phyloP scores from a whole-genome alignment of 768 basidiomycete species.

The Neoboletus brunneissimus region DNA sequence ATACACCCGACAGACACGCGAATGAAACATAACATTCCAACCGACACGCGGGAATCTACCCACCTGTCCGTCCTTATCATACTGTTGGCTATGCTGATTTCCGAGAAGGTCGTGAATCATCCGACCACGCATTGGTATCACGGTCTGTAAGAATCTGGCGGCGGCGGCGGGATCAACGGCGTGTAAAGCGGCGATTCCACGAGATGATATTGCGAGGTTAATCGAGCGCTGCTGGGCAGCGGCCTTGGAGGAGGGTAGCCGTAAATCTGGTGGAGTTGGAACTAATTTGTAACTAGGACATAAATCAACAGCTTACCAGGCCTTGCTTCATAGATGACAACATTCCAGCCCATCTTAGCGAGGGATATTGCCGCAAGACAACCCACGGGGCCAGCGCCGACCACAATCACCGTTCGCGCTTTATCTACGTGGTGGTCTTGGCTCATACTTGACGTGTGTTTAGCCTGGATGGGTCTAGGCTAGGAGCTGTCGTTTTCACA shows the following conservation, averaged over 20 bases:
- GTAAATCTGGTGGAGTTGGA: slow-evolving; percentile 53
- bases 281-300: slow-evolving; percentile 12
- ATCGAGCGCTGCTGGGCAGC: slow-evolving; percentile 81
- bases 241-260: slow-evolving; percentile 65
- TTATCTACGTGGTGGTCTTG: background rate
- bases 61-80: slow-evolving; percentile 88
- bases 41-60: slow-evolving; percentile 30
- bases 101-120: slow-evolving; percentile 87
- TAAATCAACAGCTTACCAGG: slow-evolving; percentile 49
- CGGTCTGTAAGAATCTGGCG: slow-evolving; percentile 66
- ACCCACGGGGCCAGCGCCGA: slow-evolving; percentile 94
- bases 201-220: slow-evolving; percentile 92
- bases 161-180: slow-evolving; percentile 72
- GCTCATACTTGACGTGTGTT: slow-evolving; percentile 13
- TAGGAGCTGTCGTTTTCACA: background rate
- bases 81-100: slow-evolving; percentile 75
- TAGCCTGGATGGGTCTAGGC: background rate
- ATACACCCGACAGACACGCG: slow-evolving; percentile 21
- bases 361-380: slow-evolving; percentile 86
- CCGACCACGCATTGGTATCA: slow-evolving; percentile 92
- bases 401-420: slow-evolving; percentile 53
- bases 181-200: slow-evolving; percentile 85
- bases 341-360: slow-evolving; percentile 82
- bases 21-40: slow-evolving; percentile 12
- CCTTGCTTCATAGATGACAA: slow-evolving; percentile 76